phyloP scores from a whole-genome alignment of 2,329 filamentous ascomycete species.

The Claviceps digitariae region DNA sequence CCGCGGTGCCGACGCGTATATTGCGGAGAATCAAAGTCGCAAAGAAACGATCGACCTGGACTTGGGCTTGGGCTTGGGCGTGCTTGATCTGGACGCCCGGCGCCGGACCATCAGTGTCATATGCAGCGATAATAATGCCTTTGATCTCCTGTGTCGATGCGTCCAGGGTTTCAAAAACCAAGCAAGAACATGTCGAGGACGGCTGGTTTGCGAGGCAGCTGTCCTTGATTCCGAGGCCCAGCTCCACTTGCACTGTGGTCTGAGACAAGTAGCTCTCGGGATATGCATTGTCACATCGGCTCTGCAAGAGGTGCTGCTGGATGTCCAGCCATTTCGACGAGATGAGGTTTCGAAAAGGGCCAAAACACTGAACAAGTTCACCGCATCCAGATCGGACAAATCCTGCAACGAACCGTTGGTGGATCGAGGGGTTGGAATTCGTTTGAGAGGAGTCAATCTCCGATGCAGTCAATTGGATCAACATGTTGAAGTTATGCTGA shows the following conservation, averaged over 20 bases:
- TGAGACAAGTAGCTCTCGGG: not conserved
- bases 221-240: not conserved
- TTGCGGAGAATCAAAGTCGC: slow-evolving; percentile 1
- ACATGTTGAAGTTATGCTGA: not conserved
- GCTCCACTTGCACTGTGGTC: not conserved
- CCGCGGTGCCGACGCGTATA: not conserved
- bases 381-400: slow-evolving; percentile 5
- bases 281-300: slow-evolving; percentile 1
- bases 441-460: not conserved
- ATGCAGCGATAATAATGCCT: slow-evolving; percentile 3
- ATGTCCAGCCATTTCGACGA: slow-evolving; percentile 1
- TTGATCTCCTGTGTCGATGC: not conserved
- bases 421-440: not conserved
- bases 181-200: not conserved
- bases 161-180: not conserved
- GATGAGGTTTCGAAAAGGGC: not conserved
- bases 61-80: too few relatives aligned
- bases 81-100: not conserved
- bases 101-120: not conserved
- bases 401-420: slow-evolving; percentile 5
- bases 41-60: slow-evolving; percentile 5
- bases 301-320: slow-evolving; percentile 2
- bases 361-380: slow-evolving; percentile 5
- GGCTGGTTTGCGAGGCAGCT: not conserved
- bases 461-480: not conserved